These are phyloP conservation scores for Fusarium goolgardi DNA, from an alignment of 2,329 filamentous ascomycete species.

Conservation along the genomic window DNA sequence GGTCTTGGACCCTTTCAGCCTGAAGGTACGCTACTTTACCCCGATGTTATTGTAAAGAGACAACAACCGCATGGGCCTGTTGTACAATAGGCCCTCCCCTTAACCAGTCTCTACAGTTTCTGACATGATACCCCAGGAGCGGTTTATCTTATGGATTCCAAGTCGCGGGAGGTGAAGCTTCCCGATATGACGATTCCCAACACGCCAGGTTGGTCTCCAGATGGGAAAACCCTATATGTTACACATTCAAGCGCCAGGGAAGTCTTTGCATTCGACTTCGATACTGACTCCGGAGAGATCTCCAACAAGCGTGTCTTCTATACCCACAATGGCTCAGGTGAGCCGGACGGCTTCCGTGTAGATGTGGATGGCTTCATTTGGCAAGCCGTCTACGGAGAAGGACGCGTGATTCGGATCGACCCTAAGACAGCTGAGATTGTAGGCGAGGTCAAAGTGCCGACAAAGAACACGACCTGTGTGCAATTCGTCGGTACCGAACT, in stretches of 20 bases:
- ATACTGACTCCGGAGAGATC: slow-evolving; percentile 70
- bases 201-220: slow-evolving; percentile 82
- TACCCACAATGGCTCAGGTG: slow-evolving; percentile 71
- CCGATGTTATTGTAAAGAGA: not conserved
- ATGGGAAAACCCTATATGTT: slow-evolving; percentile 81
- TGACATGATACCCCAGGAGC: slow-evolving; percentile 63
- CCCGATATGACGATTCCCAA: slow-evolving; percentile 82
- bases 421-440: slow-evolving; percentile 73
- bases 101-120: not conserved
- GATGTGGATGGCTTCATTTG: slow-evolving; percentile 89
- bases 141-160: slow-evolving; percentile 76
- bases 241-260: slow-evolving; percentile 79
- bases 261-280: slow-evolving; percentile 82
- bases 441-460: slow-evolving; percentile 80
- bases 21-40: slow-evolving; percentile 58
- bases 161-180: slow-evolving; percentile 69
- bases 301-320: slow-evolving; percentile 79
- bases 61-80: not conserved
- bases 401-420: slow-evolving; percentile 79
- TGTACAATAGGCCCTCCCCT: not conserved
- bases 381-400: slow-evolving; percentile 86
- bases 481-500: slow-evolving; percentile 80
- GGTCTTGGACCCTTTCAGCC: slow-evolving; percentile 67
- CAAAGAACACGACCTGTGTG: slow-evolving; percentile 82
- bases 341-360: slow-evolving; percentile 86